Base-by-base conservation (phyloP, 192 early-diverging fungal species). In the Entophlyctis helioformis region DNA sequence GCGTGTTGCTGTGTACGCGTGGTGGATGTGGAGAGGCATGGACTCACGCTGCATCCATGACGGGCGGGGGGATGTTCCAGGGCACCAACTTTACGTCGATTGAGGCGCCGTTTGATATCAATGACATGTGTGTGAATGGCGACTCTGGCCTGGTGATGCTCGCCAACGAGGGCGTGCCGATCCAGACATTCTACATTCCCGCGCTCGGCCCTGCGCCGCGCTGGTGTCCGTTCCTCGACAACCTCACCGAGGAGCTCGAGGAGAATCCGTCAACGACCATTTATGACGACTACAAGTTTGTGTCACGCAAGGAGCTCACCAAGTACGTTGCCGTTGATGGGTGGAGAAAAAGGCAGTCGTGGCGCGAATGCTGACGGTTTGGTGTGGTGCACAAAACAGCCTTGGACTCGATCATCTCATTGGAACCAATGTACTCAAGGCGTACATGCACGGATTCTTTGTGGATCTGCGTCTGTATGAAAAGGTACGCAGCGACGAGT, bases 371-470 rank as follows among this genome's bases (percentile, higher is more conserved):
- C 19, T 47, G 40, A 10, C 13, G 20, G 13, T 28, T 20, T 9
- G 21, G 27, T 1, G 16, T n/a, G 36, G 16, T 6, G 19, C n/a
- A 7, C 22, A 40, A 40, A 29, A 32, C 48, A 79, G 67, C 18
- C 81, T 98, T 48, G 86, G 85, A 15, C 68, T 98, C 54, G 84
- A 92, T 42, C 88, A 96, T 50, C 70, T 94, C 18, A 69, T 98
- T 46, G 94, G 94, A 20, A 88, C 89, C 27, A 80, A 85, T 49
- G 78, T 92, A 8, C 77, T 95, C 52, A 90, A 88, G 53, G 85
- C 91, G 1, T 98, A 98, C 54, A 95, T 98, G 91, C 94, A 98
- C 62, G 94, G 94, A 42, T 98, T 89, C 82, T 98, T 98, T 61
- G 71, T 98, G 36, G 91, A 98, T 53, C 74, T 91, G 58, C 80